A percentile compares a stretch with the other conserved stretches of the same genome.
Evolutionary conservation across 2,329 filamentous ascomycete genomes (phyloP).

Genomic region (Falciphora oryzae): DNA sequence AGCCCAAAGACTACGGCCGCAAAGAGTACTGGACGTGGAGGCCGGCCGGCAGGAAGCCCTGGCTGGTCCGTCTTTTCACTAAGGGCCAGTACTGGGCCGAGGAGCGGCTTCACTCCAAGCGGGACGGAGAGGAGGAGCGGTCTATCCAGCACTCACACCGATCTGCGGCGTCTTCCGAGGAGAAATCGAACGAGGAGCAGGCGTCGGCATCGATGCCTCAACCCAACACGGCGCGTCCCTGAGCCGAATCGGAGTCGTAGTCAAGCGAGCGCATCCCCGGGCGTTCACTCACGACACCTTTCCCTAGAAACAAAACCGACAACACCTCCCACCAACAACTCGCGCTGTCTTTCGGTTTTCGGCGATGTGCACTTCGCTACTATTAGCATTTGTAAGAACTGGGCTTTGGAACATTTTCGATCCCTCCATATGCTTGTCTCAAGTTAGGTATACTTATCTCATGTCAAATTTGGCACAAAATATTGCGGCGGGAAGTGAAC

Average conservation of each 20-base stretch:
- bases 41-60: slow-evolving; percentile 40
- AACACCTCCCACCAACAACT: background rate
- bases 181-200: slow-evolving; percentile 8
- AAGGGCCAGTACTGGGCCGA: slow-evolving; percentile 22
- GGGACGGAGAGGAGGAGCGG: slow-evolving; percentile 2
- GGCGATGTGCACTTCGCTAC: background rate
- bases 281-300: too few species aligned
- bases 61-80: slow-evolving; percentile 35
- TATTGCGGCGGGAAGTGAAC: background rate
- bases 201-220: background rate
- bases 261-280: background rate
- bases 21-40: slow-evolving; percentile 54
- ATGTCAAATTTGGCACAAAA: background rate
- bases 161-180: slow-evolving; percentile 8
- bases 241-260: background rate
- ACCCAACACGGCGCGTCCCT: background rate
- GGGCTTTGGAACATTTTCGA: background rate
- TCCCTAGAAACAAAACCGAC: background rate
- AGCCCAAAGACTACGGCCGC: slow-evolving; percentile 46
- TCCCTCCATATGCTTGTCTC: background rate
- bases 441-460: background rate
- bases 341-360: background rate
- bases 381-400: background rate
- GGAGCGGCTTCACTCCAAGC: slow-evolving; percentile 14
- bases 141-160: slow-evolving; percentile 3